Base-by-base conservation (phyloP, 306 rosid genomes). In the Vicia sativa region DNA sequence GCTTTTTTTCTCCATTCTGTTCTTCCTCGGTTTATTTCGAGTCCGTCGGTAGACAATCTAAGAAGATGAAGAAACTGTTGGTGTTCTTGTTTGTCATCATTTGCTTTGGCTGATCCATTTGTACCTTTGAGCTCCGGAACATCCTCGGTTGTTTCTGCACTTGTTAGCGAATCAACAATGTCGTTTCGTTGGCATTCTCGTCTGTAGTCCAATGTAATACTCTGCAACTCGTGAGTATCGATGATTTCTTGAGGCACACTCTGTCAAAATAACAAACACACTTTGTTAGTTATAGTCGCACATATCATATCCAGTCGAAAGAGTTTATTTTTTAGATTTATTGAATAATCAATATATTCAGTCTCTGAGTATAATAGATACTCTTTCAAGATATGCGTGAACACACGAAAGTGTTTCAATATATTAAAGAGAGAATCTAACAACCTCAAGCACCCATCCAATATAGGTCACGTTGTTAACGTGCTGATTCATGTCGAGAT, bases 361-460 rank as follows among this genome's bases (percentile, higher is more conserved):
- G 23, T 21, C 23, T 21, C 23, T 21, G 23, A 21, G 23, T 21
- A 21, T 2, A 21, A 21, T 2, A 21, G 23, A 21, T 21, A 21
- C 23, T 21, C 23, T 21, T 21, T 21, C 23, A 21, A 21, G 23
- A 21, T 21, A 21, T 21, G 23, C 23, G 2, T 21, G 23, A 21
- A 21, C 2, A 21, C 23, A 2, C 23, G 23, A 21, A 21, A 21
- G 23, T 21, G 23, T 21, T 21, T 21, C 23, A 53, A 72, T 45
- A 38, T 65, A 68, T 41, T 66, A 45, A 70, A 56, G 6, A 50
- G 68, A 50, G 16, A 38, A 49, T 58, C 16, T 26, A 76, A 78
- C 67, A 76, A 87, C 99, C 96, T 93, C 96, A 62, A 93, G 89
- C 69, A 93, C 90, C 99, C 99, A 93, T 79, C 95, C 99, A 53